Conservation (phyloP, 148 eudicot genomes). For the Hydrangea macrophylla region DNA sequence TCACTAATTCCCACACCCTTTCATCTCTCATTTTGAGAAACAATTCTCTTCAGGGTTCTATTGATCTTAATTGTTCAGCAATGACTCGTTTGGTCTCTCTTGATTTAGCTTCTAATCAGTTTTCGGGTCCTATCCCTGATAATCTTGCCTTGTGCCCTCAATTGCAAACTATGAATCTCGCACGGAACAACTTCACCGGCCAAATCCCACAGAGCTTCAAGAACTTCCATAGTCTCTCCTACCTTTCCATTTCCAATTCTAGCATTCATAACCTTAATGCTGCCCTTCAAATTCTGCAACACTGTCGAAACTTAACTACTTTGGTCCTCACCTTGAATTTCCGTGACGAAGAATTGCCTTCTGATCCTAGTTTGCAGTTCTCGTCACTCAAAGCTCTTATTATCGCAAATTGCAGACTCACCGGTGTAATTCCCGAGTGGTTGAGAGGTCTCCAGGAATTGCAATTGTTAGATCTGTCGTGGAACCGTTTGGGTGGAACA, state of each 20-base stretch:
- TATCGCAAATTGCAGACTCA: slow-evolving; percentile 32
- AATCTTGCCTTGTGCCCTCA: slow-evolving; percentile 21
- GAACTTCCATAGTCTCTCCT: slow-evolving; percentile 22
- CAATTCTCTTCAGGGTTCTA: slow-evolving; percentile 26
- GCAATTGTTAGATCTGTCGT: slow-evolving; percentile 31
- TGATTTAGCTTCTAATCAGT: slow-evolving; percentile 24
- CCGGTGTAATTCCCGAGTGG: slow-evolving; percentile 28
- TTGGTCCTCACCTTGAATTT: slow-evolving; percentile 30
- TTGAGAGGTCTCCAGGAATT: slow-evolving; percentile 14
- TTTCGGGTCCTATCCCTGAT: slow-evolving; percentile 26
- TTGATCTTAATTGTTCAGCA: slow-evolving; percentile 28
- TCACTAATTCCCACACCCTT: slow-evolving; percentile 21
- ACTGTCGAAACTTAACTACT: slow-evolving; percentile 29
- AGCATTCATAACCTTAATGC: slow-evolving; percentile 22
- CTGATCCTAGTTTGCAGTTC: slow-evolving; percentile 16
- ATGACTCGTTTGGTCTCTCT: slow-evolving; percentile 26
- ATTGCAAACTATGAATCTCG: slow-evolving; percentile 22
- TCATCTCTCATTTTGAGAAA: slow-evolving; percentile 23
- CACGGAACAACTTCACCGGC: slow-evolving; percentile 18
- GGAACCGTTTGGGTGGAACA: slow-evolving; percentile 26
- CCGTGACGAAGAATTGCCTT: slow-evolving; percentile 23
- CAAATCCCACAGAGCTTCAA: slow-evolving; percentile 27
- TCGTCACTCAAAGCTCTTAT: slow-evolving; percentile 18
- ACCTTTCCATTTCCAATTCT: slow-evolving; percentile 23
- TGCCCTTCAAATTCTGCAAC: slow-evolving; percentile 21